Evolutionary conservation across 441 rosid species (phyloP).

Genomic region (Viola pubescens): DNA sequence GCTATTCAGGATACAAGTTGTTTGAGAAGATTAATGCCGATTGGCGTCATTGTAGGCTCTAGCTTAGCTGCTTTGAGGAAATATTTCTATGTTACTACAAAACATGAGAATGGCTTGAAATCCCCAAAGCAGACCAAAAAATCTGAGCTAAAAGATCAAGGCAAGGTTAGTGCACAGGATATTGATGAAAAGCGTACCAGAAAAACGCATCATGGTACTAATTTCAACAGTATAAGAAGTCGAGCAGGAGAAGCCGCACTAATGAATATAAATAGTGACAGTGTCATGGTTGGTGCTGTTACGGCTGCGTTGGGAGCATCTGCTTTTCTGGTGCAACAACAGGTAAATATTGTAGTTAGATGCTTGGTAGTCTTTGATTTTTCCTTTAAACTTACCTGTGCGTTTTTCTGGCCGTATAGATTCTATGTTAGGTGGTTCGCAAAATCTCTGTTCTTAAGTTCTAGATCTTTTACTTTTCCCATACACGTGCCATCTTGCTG

Average conservation of each 20-base stretch:
- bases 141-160: conserved; percentile 23
- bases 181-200: conserved; percentile 16
- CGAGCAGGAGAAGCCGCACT: conserved; percentile 29
- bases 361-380: conserved; percentile 3
- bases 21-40: conserved; percentile 69
- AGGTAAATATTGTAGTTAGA: conserved; percentile 34
- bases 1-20: conserved; percentile 56
- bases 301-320: conserved; percentile 96
- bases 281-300: conserved; percentile 78
- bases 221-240: conserved; percentile 17
- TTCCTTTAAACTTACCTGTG: background rate
- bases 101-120: conserved; percentile 25
- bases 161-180: conserved; percentile 18
- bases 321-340: conserved; percentile 57
- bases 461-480: background rate
- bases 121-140: conserved; percentile 21
- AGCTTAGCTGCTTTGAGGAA: conserved; percentile 87
- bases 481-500: background rate
- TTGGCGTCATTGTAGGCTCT: conserved; percentile 82
- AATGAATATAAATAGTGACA: conserved; percentile 32
- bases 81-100: conserved; percentile 49
- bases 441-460: conserved; percentile 1
- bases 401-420: no score
- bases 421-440: background rate
- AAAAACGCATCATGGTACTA: conserved; percentile 24